phyloP scores from a whole-genome alignment of 2,329 filamentous ascomycete genomes.

The Fusarium succisae region DNA sequence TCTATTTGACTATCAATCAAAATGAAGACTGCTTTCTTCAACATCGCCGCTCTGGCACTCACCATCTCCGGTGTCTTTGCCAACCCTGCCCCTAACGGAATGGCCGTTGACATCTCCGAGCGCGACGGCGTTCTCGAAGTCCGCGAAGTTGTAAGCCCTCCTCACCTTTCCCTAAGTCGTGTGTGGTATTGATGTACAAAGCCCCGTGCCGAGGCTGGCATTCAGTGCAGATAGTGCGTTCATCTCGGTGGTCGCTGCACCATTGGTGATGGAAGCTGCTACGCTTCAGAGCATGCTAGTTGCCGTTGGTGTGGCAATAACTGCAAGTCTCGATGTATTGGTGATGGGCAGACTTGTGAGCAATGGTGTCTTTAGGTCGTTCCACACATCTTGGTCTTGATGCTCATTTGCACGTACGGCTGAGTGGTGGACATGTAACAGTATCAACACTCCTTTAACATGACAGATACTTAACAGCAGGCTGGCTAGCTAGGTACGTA shows the following conservation, averaged over 20 bases:
- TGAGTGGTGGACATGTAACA: rapidly evolving
- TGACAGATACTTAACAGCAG: rapidly evolving
- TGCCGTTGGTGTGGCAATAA: not conserved
- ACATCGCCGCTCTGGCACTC: not conserved
- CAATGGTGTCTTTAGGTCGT: not conserved
- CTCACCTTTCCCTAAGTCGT: not conserved
- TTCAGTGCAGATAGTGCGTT: not conserved
- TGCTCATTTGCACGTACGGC: rapidly evolving
- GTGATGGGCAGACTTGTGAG: not conserved
- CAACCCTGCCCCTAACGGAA: not conserved
- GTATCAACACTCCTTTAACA: rapidly evolving
- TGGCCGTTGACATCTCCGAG: not conserved
- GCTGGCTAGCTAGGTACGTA: not conserved
- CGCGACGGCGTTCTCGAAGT: not conserved
- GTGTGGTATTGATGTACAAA: rapidly evolving
- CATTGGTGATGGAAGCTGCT: not conserved
- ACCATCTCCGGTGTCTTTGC: not conserved
- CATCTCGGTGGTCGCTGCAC: not conserved
- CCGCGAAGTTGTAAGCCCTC: not conserved
- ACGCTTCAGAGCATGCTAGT: not conserved
- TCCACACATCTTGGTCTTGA: not conserved
- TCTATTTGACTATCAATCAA: no score
- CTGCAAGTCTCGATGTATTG: not conserved
- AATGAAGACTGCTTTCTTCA: not conserved
- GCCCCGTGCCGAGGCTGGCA: not conserved